Evolutionary conservation across 345 rosid genomes (phyloP), one percentile per base, ranked within the genome.

Genomic region (Hibiscus trionum): DNA sequence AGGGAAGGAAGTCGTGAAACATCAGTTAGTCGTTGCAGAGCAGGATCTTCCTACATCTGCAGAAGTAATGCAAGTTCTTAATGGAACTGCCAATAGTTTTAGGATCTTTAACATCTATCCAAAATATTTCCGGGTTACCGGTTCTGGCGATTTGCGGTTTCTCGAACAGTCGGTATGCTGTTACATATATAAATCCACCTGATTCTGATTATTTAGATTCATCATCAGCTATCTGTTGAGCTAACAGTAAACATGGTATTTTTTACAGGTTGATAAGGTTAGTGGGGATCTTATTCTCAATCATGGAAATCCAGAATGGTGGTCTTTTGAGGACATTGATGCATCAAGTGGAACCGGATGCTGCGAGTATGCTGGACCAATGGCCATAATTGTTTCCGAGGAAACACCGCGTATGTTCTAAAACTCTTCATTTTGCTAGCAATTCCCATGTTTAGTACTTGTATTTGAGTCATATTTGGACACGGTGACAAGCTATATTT

Each of bases 331-430:
- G 73, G 88, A 90, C 69, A 76, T 85, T 63, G 86, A 88, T 72
- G 80, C 89, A 8, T 77, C 95, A 17, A 75, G 84, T 71, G 74
- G 73, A 35, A 72, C 75, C 27, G 91, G 88, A 17, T 95, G 93
- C 68, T 89, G 88, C 69, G 91, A 88, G 74, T 80, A 80, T 76
- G 72, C 82, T 29, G 99, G 99, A 73, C 97, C 99, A 53, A 89
- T 84, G 88, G 97, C 97, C 58, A 77, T 95, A 75, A 82, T 92
- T 76, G 71, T 92, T 72, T 92, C 97, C 0, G 97, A 95, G 78
- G 99, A 95, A 87, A 92, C 93, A 46, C 99, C 97, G 5, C 97
- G 99, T 95, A 84, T 86, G 97, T 86, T 55, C 61, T 31, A 26
- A 69, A 49, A 17, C 24, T 53, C 58, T 52, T 52, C 57, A 52